These are phyloP conservation scores for Juglanconis sp. DNA, from an alignment of 2,329 filamentous ascomycete species.

Conservation along the genomic window DNA sequence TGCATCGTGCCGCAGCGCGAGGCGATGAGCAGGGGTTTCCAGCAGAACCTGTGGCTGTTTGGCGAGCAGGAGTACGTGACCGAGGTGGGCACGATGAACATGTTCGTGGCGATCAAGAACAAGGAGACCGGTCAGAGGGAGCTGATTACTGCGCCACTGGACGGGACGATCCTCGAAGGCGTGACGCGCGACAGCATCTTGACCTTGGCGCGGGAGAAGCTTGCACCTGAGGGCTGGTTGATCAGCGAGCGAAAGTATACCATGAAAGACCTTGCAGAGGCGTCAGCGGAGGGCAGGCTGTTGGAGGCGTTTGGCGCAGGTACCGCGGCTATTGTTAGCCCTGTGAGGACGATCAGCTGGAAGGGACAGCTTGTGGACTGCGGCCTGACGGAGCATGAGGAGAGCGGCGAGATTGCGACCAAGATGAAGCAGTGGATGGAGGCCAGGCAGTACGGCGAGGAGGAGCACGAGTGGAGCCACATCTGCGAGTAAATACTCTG, in stretches of 20 bases:
- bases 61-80: conserved; percentile 94
- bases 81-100: conserved; percentile 98
- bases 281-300: conserved; percentile 77
- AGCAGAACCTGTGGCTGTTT: conserved; percentile 98
- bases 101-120: conserved; percentile 84
- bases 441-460: conserved; percentile 89
- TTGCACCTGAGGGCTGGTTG: conserved; percentile 83
- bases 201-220: conserved; percentile 76
- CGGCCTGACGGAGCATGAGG: conserved; percentile 74
- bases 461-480: conserved; percentile 88
- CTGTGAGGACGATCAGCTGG: conserved; percentile 87
- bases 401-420: conserved; percentile 81
- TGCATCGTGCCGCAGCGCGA: conserved; percentile 96
- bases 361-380: conserved; percentile 78
- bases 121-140: conserved; percentile 87
- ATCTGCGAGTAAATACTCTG: conserved; percentile 30
- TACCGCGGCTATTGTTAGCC: conserved; percentile 90
- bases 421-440: conserved; percentile 97
- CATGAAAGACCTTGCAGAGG: conserved; percentile 81
- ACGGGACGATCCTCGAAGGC: conserved; percentile 94
- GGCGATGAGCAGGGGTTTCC: conserved; percentile 86
- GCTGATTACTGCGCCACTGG: conserved; percentile 89
- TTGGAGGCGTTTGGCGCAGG: conserved; percentile 92
- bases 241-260: conserved; percentile 87
- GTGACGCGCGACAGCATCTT: conserved; percentile 91